These are phyloP conservation scores for Hypomontagnella submonticulosa DNA, from an alignment of 495 filamentous ascomycete genomes.

Conservation along the genomic window DNA sequence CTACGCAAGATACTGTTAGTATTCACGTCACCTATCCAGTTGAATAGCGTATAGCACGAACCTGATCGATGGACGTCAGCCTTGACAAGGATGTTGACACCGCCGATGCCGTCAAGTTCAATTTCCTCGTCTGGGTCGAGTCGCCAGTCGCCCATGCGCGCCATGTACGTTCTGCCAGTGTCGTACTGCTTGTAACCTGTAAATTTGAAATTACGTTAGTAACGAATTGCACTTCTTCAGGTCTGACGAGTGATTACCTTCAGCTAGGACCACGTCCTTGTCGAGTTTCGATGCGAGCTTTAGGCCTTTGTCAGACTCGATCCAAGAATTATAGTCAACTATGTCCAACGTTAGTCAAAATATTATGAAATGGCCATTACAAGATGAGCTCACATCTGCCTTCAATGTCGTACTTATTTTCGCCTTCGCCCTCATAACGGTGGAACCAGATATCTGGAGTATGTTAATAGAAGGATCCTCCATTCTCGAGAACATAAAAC, in stretches of 20 bases:
- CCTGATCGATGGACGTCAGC: slow-evolving; percentile 95
- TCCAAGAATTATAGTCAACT: slow-evolving; percentile 99
- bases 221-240: not conserved
- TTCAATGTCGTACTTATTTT: slow-evolving; percentile 87
- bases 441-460: slow-evolving; percentile 95
- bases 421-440: slow-evolving; percentile 79
- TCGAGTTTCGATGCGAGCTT: slow-evolving; percentile 76
- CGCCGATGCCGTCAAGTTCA: slow-evolving; percentile 93
- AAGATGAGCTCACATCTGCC: slow-evolving; percentile 78
- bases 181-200: slow-evolving; percentile 91
- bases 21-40: not conserved
- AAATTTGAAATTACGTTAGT: slow-evolving; percentile 20
- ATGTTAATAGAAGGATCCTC: slow-evolving; percentile 45
- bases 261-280: slow-evolving; percentile 84
- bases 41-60: slow-evolving; percentile 53
- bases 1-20: slow-evolving; percentile 55
- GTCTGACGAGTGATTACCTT: slow-evolving; percentile 65
- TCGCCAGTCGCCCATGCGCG: slow-evolving; percentile 88
- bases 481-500: slow-evolving; percentile 43
- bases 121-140: slow-evolving; percentile 91
- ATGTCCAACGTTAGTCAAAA: slow-evolving; percentile 7
- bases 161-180: slow-evolving; percentile 88
- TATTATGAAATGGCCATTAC: not conserved
- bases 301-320: slow-evolving; percentile 86
- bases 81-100: slow-evolving; percentile 97